phyloP scores from a whole-genome alignment of 768 basidiomycete species.

The Naganishia antarctica region DNA sequence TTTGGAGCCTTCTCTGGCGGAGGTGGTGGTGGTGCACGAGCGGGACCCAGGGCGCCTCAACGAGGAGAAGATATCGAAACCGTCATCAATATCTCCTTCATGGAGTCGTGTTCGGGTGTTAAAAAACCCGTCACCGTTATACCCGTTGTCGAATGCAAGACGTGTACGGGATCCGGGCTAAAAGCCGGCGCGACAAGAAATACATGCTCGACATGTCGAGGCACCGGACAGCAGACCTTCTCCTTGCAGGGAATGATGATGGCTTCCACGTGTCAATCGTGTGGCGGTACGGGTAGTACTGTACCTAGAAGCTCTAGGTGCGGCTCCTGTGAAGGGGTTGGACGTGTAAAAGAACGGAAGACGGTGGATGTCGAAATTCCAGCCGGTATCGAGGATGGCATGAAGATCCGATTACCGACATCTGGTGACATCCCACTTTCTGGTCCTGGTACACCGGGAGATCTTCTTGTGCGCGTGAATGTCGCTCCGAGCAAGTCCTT shows the following conservation, averaged over 20 bases:
- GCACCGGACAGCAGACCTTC: conserved; percentile 81
- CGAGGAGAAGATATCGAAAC: conserved; percentile 80
- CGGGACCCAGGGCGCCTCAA: conserved; percentile 49
- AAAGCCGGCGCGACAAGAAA: conserved; percentile 77
- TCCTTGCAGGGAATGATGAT: conserved; percentile 95
- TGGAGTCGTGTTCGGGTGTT: conserved; percentile 91
- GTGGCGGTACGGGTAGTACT: conserved; percentile 72
- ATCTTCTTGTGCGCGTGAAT: conserved; percentile 77
- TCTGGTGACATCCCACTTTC: conserved; percentile 78
- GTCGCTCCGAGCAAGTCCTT: conserved; percentile 80
- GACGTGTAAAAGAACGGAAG: conserved; percentile 76
- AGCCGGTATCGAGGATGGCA: conserved; percentile 88
- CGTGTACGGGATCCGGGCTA: conserved; percentile 81
- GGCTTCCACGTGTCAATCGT: conserved; percentile 80
- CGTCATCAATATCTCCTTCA: conserved; percentile 69
- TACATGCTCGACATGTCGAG: conserved; percentile 73
- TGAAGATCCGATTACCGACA: conserved; percentile 74
- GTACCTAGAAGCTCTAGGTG: conserved; percentile 77
- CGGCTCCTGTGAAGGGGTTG: conserved; percentile 73
- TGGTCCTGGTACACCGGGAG: conserved; percentile 72
- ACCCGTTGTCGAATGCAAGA: conserved; percentile 74
- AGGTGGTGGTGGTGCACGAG: conserved; percentile 50
- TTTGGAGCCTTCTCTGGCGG: conserved; percentile 61
- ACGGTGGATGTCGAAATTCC: conserved; percentile 76
- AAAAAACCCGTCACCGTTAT: conserved; percentile 68